phyloP scores from a whole-genome alignment of 1,284 basidiomycete genomes.

The Rhodotorula sp. region DNA sequence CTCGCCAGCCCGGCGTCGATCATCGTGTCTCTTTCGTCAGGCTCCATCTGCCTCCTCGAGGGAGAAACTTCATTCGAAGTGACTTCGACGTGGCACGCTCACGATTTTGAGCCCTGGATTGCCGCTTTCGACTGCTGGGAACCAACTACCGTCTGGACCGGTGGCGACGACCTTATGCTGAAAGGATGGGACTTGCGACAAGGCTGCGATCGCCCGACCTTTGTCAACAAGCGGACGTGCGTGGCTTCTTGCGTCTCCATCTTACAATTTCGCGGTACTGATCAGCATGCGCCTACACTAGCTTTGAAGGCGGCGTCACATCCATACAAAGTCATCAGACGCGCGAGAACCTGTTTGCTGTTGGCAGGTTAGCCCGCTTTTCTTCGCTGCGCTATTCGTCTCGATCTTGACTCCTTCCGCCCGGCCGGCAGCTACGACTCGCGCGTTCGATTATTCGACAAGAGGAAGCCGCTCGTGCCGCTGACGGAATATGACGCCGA shows the following conservation, averaged over 20 bases:
- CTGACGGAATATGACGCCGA: conserved; percentile 68
- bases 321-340: conserved; percentile 81
- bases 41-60: conserved; percentile 63
- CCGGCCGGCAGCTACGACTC: conserved; percentile 72
- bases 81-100: conserved; percentile 72
- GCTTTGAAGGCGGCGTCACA: conserved; percentile 91
- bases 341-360: conserved; percentile 76
- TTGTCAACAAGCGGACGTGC: conserved; percentile 68
- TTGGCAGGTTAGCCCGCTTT: conserved; percentile 68
- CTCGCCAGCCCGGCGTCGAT: conserved; percentile 47
- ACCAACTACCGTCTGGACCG: conserved; percentile 74
- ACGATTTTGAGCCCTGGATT: conserved; percentile 94
- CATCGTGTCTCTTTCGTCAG: conserved; percentile 76
- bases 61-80: conserved; percentile 50
- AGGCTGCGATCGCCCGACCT: conserved; percentile 61
- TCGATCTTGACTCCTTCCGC: no score
- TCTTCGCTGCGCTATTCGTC: not conserved
- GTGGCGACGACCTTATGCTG: conserved; percentile 86
- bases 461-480: conserved; percentile 63
- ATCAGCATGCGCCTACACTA: conserved; percentile 45
- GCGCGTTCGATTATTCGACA: conserved; percentile 78
- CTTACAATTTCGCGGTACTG: not conserved
- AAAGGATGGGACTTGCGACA: conserved; percentile 89
- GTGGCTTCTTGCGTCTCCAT: conserved; percentile 16
- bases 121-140: conserved; percentile 86